Evolutionary conservation across 768 basidiomycete genomes (phyloP).

Genomic region (Serendipita indica): DNA sequence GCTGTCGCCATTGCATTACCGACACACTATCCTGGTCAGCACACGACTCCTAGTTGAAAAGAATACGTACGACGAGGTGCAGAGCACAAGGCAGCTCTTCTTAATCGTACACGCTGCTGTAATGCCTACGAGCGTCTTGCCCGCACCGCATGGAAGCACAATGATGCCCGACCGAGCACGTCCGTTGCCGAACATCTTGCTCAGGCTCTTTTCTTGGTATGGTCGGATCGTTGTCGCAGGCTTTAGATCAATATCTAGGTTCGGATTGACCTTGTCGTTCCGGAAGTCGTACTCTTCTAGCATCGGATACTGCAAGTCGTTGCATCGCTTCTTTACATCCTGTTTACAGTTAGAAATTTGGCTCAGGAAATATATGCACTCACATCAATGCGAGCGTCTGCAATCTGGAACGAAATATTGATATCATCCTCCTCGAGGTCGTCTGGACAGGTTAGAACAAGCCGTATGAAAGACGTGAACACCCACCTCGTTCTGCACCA

Average conservation of each 20-base stretch:
- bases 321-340: conserved; percentile 94
- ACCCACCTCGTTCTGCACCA: conserved; percentile 73
- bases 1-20: conserved; percentile 98
- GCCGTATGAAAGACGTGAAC: neutral
- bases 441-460: conserved; percentile 33
- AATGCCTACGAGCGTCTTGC: conserved; percentile 98
- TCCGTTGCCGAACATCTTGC: conserved; percentile 99
- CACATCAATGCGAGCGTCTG: conserved; percentile 86
- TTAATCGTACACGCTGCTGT: conserved; percentile 99
- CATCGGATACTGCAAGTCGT: conserved; percentile 94
- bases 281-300: conserved; percentile 98
- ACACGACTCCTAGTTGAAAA: neutral
- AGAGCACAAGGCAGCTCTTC: conserved; percentile 93
- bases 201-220: conserved; percentile 95
- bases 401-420: conserved; percentile 91
- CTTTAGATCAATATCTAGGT: conserved; percentile 96
- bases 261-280: conserved; percentile 90
- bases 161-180: conserved; percentile 97
- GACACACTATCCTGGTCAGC: conserved; percentile 40
- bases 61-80: conserved; percentile 81
- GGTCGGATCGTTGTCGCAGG: conserved; percentile 94
- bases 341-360: conserved; percentile 22
- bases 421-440: conserved; percentile 98
- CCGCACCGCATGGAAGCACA: conserved; percentile 94
- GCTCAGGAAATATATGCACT: conserved; percentile 16